phyloP scores from a whole-genome alignment of 1,284 basidiomycete genomes.

The Peniophora sp. region DNA sequence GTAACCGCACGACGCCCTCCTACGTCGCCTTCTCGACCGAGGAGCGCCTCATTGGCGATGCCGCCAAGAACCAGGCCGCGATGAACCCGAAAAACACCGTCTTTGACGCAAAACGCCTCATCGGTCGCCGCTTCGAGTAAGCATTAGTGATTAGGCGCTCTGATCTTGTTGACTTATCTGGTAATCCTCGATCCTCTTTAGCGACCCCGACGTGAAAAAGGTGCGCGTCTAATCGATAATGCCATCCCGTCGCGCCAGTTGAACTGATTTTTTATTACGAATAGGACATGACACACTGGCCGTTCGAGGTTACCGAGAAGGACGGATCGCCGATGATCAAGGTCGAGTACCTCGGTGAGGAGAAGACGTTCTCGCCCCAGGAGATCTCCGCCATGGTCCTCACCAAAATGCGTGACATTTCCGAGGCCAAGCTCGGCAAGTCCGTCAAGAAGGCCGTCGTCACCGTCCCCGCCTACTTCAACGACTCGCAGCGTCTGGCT shows the following conservation, averaged over 20 bases:
- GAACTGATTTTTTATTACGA: not conserved
- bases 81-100: conserved; percentile 97
- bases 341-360: conserved; percentile 89
- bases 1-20: conserved; percentile 97
- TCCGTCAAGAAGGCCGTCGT: conserved; percentile 94
- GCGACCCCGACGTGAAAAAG: conserved; percentile 84
- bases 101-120: conserved; percentile 96
- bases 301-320: conserved; percentile 91
- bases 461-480: conserved; percentile 96
- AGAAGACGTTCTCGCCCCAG: conserved; percentile 94
- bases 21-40: conserved; percentile 98
- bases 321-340: conserved; percentile 94
- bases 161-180: conserved; percentile 11
- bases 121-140: conserved; percentile 91
- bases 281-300: conserved; percentile 87
- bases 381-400: conserved; percentile 99
- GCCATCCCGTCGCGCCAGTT: conserved; percentile 1
- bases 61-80: conserved; percentile 95
- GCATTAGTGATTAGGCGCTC: conserved; percentile 21
- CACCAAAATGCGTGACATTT: conserved; percentile 98
- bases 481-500: conserved; percentile 92
- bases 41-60: conserved; percentile 98
- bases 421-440: conserved; percentile 96
- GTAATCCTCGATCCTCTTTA: conserved; percentile 20
- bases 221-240: conserved; percentile 25